phyloP scores from a whole-genome alignment of 176 grass and related monocot genomes.

The Avena eriantha region DNA sequence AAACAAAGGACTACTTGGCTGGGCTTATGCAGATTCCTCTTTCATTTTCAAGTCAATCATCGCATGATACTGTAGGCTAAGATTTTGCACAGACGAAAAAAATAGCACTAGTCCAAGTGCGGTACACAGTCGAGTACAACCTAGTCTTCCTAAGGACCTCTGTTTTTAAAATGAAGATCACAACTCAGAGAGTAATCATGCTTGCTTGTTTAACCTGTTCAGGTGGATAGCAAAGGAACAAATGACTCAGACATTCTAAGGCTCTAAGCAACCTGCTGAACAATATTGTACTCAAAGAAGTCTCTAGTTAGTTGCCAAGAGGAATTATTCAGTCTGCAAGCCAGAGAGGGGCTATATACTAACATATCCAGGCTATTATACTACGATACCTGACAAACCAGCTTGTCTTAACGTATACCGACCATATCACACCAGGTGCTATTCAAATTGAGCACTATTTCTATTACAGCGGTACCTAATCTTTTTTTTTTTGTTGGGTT shows the following conservation, averaged over 20 bases:
- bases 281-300: not conserved
- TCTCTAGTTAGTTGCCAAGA: not conserved
- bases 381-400: not conserved
- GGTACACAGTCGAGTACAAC: not conserved
- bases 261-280: not conserved
- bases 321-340: not conserved
- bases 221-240: not conserved
- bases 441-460: not conserved
- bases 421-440: not conserved
- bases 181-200: not conserved
- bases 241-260: not conserved
- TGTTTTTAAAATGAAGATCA: too few species aligned
- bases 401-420: not conserved
- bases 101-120: not conserved
- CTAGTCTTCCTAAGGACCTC: not conserved
- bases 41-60: too few species aligned
- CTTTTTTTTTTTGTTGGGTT: too few species aligned
- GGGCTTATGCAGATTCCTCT: too few species aligned
- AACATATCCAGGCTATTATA: not conserved
- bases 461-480: not conserved
- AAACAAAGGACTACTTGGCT: too few species aligned
- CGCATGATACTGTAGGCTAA: too few species aligned
- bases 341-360: not conserved
- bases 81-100: not conserved
- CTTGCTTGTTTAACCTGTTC: not conserved